Evolutionary conservation across 139 green algal species (phyloP).

Genomic region (Closterium sp.): DNA sequence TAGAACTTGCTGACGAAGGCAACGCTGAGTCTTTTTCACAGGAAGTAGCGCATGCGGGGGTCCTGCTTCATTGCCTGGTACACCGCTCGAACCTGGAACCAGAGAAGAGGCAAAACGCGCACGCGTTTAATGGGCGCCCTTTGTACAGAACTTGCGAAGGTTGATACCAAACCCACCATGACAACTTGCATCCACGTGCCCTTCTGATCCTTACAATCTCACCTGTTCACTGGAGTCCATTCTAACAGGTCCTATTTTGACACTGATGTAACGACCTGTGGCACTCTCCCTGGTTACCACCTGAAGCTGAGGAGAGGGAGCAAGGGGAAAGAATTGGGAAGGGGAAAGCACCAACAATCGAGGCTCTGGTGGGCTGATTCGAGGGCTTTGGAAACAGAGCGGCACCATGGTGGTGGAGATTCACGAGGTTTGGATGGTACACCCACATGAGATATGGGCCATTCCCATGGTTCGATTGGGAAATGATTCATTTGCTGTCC

Average conservation of each 20-base stretch:
- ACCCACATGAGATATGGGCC: background rate
- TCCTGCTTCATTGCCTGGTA: conserved; percentile 40
- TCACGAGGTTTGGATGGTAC: no score
- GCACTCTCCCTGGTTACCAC: conserved; percentile 42
- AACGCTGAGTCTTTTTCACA: no score
- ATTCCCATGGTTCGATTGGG: background rate
- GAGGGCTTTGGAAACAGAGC: no score
- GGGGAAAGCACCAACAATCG: background rate
- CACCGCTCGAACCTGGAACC: conserved; percentile 16
- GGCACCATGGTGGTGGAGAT: no score
- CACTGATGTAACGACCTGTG: conserved; percentile 47
- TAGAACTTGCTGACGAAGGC: no score
- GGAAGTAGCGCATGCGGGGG: conserved; percentile 28
- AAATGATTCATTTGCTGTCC: background rate
- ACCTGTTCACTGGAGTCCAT: conserved; percentile 50
- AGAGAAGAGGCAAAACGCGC: background rate
- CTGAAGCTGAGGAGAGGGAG: background rate
- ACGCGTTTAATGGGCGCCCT: background rate
- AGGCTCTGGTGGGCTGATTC: background rate
- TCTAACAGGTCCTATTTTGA: conserved; percentile 44
- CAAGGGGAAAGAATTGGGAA: background rate
- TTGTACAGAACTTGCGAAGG: background rate
- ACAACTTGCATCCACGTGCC: background rate
- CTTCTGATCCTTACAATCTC: background rate
- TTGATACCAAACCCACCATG: background rate